Evolutionary conservation across 371 early-diverging fungal genomes (phyloP).

Genomic region (Blakeslea trispora): DNA sequence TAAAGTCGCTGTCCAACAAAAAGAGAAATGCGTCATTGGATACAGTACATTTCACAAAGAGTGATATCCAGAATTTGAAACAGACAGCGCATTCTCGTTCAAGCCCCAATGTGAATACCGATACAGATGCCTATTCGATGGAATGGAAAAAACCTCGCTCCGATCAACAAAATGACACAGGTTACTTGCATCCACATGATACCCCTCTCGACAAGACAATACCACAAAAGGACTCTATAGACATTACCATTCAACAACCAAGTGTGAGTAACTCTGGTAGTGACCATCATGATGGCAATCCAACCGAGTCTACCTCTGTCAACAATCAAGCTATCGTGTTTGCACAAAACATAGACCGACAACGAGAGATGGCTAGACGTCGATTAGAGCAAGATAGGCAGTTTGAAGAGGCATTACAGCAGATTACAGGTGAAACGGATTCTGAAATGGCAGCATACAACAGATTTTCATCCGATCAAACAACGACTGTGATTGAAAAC

Average conservation of each 20-base stretch:
- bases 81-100: neutral
- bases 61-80: neutral
- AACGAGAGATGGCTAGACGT: constrained; percentile 41
- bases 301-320: neutral
- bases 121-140: neutral
- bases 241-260: no score
- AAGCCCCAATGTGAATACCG: neutral
- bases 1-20: neutral
- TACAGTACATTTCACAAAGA: neutral
- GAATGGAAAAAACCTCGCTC: neutral
- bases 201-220: no score
- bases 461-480: neutral
- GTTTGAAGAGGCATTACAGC: constrained; percentile 33
- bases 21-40: neutral
- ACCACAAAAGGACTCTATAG: no score
- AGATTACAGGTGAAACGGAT: constrained; percentile 10
- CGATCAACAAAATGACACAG: no score
- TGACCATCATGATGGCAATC: neutral
- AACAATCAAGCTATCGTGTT: constrained; percentile 42
- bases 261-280: no score
- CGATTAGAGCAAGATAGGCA: constrained; percentile 37
- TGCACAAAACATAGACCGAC: constrained; percentile 43
- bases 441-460: neutral
- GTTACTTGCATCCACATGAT: no score
- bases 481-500: constrained; percentile 1